phyloP scores from a whole-genome alignment of 2,329 filamentous ascomycete genomes.

The Phialemonium atrogriseum region DNA sequence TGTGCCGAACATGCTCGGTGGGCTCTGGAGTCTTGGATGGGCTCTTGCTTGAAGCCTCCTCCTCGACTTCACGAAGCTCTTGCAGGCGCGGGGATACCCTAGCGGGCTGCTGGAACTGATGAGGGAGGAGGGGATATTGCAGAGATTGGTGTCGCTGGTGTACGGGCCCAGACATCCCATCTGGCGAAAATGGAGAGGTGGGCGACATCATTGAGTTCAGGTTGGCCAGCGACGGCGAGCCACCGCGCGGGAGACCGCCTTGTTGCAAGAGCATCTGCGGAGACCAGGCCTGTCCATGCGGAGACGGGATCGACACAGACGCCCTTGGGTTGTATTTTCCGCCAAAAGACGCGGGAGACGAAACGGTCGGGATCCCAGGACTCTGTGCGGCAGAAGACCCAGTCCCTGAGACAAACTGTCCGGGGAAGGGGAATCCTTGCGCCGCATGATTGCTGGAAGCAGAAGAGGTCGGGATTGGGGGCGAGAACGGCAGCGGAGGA shows the following conservation, averaged over 20 bases:
- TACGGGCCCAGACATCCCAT: slow-evolving; percentile 34
- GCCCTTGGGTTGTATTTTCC: slow-evolving; percentile 61
- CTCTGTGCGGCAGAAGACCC: slow-evolving; percentile 51
- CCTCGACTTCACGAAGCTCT: slow-evolving; percentile 66
- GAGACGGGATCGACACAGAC: slow-evolving; percentile 61
- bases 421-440: slow-evolving; percentile 48
- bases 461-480: slow-evolving; percentile 72
- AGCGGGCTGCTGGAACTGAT: slow-evolving; percentile 47
- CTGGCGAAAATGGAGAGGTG: slow-evolving; percentile 51
- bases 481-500: slow-evolving; percentile 71
- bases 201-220: slow-evolving; percentile 53
- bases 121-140: slow-evolving; percentile 48
- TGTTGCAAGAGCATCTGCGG: slow-evolving; percentile 45
- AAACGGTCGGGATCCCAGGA: slow-evolving; percentile 54
- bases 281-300: slow-evolving; percentile 40
- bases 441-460: slow-evolving; percentile 60
- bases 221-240: slow-evolving; percentile 56
- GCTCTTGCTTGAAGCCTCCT: slow-evolving; percentile 46
- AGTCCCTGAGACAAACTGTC: slow-evolving; percentile 52
- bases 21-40: slow-evolving; percentile 48
- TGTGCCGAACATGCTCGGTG: slow-evolving; percentile 45
- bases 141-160: slow-evolving; percentile 53
- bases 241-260: slow-evolving; percentile 43
- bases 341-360: slow-evolving; percentile 65
- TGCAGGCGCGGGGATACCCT: slow-evolving; percentile 56